A percentile compares a stretch with the other conserved stretches of the same genome.
Conservation (phyloP, 345 rosid genomes). For the Capsella bursapastoris region DNA sequence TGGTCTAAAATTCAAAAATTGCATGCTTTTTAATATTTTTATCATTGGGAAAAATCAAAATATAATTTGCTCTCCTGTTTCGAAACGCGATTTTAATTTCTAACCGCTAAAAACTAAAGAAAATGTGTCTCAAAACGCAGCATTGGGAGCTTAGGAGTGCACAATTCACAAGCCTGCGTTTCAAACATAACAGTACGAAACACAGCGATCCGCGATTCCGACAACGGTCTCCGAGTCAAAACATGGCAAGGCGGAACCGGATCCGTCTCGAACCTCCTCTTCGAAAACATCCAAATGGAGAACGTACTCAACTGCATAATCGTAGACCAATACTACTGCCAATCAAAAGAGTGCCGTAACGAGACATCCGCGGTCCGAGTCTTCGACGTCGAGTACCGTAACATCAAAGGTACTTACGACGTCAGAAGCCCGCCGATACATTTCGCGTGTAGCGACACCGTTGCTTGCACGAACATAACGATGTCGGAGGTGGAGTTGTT, state of each 20-base stretch:
- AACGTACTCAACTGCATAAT: slow-evolving; percentile 88
- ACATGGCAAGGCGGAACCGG: slow-evolving; percentile 99
- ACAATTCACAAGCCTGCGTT: slow-evolving; percentile 93
- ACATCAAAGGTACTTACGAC: slow-evolving; percentile 90
- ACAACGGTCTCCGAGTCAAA: slow-evolving; percentile 88
- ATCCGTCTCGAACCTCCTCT: slow-evolving; percentile 63
- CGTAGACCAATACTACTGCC: slow-evolving; percentile 90
- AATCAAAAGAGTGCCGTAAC: slow-evolving; percentile 66
- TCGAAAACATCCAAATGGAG: slow-evolving; percentile 91
- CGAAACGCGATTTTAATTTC: slow-evolving; percentile 1
- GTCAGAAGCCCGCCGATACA: slow-evolving; percentile 82
- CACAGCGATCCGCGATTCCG: slow-evolving; percentile 71
- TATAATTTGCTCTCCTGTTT: too few species aligned
- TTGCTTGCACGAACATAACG: slow-evolving; percentile 89
- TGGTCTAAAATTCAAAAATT: neutral
- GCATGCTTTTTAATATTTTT: too few species aligned
- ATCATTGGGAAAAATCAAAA: neutral
- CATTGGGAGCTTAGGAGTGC: slow-evolving; percentile 95
- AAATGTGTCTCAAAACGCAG: slow-evolving; percentile 46
- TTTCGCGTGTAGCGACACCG: slow-evolving; percentile 93
- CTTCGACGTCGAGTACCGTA: slow-evolving; percentile 61
- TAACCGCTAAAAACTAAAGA: neutral
- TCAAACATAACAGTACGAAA: slow-evolving; percentile 83
- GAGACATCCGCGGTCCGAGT: slow-evolving; percentile 89
- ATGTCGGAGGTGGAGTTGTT: slow-evolving; percentile 91